Evolutionary conservation across 2,329 filamentous ascomycete species (phyloP), one percentile per base, ranked within the genome.

Genomic region (Lecanosticta acicola): DNA sequence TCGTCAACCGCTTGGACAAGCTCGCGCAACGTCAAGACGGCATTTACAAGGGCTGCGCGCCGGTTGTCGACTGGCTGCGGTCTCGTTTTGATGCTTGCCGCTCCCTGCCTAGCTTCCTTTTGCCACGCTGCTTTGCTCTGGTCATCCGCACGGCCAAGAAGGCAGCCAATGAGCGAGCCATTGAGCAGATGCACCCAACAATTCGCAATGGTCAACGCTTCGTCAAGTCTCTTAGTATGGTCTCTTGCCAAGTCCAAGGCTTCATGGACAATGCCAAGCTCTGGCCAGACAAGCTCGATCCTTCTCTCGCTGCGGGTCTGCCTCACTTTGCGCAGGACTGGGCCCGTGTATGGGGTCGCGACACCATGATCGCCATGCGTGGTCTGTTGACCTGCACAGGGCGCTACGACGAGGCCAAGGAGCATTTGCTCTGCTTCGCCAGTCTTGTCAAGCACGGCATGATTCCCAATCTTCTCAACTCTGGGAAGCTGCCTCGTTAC

Each of bases 371-470:
- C 53, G 93, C 93, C 11, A 79, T 95, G 33, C 84, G 93, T 41
- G 93, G 93, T 35, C 75, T 98, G n/a, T 87, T 87, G 56, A 79
- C 98, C 29, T 89, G 87, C 33, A 97, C 91, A 9, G 88, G 89
- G 1, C 83, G 93, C 7, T 95, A 85, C 59, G 80, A 78, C 2
- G 90, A 96, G 64, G 93, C 93, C 5, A 90, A 81, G 61, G 89
- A 97, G 65, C 94, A 98, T 61, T 95, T 98, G 48, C 73, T 88
- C 49, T 91, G 90, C 7, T 98, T 98, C 69, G 90, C 87, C 2
- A 95, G 89, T 64, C 90, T 98, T 9, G 72, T 98, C 56, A 98
- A 98, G 73, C 93, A 98, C 59, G 93, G 93, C 41, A 94, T 97
- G 89, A 90, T 98, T 46, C 93, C 93, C 11, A 98, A 98, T 61